Evolutionary conservation across 139 green algal species (phyloP).

Genomic region (Micromonas commoda): DNA sequence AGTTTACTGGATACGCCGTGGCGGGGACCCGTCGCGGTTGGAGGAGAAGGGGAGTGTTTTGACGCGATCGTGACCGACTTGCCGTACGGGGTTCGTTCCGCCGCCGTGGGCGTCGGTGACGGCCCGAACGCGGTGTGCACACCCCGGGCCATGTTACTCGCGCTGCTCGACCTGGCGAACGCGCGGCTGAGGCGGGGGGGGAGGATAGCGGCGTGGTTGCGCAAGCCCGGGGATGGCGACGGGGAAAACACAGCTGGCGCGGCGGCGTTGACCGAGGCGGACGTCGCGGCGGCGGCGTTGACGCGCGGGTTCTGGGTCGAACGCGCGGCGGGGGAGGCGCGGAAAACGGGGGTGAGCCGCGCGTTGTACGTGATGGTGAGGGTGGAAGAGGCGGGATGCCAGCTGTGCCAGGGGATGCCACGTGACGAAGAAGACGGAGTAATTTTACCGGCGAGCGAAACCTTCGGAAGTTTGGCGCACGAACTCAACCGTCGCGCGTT

Average conservation of each 20-base stretch:
- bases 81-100: neutral
- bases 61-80: neutral
- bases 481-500: neutral
- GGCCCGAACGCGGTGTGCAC: neutral
- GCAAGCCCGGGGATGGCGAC: neutral
- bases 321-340: neutral
- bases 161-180: neutral
- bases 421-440: neutral
- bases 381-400: neutral
- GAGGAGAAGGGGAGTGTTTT: no score
- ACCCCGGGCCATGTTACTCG: neutral
- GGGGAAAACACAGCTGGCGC: neutral
- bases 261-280: neutral
- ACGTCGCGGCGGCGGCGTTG: neutral
- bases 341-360: neutral
- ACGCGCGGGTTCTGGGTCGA: neutral
- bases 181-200: neutral
- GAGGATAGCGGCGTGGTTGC: neutral
- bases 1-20: no score
- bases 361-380: neutral
- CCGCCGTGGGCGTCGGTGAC: neutral
- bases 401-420: neutral
- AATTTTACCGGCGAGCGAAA: neutral
- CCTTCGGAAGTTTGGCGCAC: no score
- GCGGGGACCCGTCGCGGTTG: no score